phyloP scores from a whole-genome alignment of 2,329 filamentous ascomycete genomes.

The Davidsoniella australis region DNA sequence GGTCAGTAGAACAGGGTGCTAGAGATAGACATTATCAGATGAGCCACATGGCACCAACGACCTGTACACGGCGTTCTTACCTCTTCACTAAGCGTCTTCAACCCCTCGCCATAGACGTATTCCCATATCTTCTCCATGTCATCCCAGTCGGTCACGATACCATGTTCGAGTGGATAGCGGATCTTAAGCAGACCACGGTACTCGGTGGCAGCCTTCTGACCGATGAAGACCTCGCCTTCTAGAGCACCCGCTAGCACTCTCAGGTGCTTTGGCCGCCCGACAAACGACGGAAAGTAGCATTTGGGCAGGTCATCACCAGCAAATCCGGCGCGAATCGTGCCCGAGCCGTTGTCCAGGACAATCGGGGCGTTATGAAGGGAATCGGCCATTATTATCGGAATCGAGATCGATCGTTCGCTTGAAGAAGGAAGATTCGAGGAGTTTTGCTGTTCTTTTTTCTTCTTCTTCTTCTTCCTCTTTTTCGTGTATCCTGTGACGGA shows the following conservation, averaged over 20 bases:
- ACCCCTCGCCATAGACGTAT: slow-evolving; percentile 85
- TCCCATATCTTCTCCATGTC: slow-evolving; percentile 99
- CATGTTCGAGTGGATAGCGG: slow-evolving; percentile 85
- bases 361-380: slow-evolving; percentile 90
- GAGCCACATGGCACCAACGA: slow-evolving; percentile 17
- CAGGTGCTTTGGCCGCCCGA: slow-evolving; percentile 87
- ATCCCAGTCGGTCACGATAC: slow-evolving; percentile 98
- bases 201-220: slow-evolving; percentile 72
- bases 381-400: slow-evolving; percentile 30
- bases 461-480: slow-evolving; percentile 2
- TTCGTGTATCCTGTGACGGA: background rate
- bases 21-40: slow-evolving; percentile 3
- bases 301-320: slow-evolving; percentile 91
- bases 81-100: slow-evolving; percentile 96
- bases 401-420: slow-evolving; percentile 6
- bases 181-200: slow-evolving; percentile 89
- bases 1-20: slow-evolving; percentile 91
- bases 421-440: background rate
- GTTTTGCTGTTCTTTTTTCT: background rate
- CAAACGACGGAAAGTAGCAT: slow-evolving; percentile 94
- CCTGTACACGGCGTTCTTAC: slow-evolving; percentile 23
- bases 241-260: slow-evolving; percentile 90
- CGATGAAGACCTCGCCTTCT: slow-evolving; percentile 95
- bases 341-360: slow-evolving; percentile 96
- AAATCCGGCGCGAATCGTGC: slow-evolving; percentile 92